Conservation (phyloP, 108 stramenopile species). For the Mediolabrus comicus region DNA sequence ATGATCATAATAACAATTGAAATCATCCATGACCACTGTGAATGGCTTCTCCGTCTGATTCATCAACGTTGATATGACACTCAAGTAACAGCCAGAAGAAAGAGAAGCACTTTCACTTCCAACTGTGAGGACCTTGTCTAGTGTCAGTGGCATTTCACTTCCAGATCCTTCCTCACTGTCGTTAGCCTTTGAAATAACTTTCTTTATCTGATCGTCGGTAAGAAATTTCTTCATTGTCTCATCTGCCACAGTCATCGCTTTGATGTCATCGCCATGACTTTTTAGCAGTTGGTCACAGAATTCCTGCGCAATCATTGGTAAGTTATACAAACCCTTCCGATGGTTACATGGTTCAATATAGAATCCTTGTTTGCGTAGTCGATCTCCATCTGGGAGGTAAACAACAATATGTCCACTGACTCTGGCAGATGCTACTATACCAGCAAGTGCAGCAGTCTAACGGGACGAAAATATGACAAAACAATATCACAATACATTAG, state of each 20-base stretch:
- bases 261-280: conserved; percentile 57
- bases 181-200: conserved; percentile 28
- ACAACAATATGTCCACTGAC: conserved; percentile 72
- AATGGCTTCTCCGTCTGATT: conserved; percentile 71
- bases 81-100: conserved; percentile 69
- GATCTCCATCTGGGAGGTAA: conserved; percentile 76
- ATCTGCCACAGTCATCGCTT: conserved; percentile 34
- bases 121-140: conserved; percentile 58
- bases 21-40: conserved; percentile 75
- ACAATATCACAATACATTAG: not conserved
- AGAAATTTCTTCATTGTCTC: conserved; percentile 54
- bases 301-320: conserved; percentile 73
- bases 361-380: conserved; percentile 65
- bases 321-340: conserved; percentile 62
- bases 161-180: conserved; percentile 13
- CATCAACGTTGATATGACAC: conserved; percentile 63
- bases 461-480: not conserved
- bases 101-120: conserved; percentile 45
- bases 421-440: conserved; percentile 78
- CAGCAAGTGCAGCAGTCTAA: conserved; percentile 65
- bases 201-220: conserved; percentile 54
- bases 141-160: conserved; percentile 21
- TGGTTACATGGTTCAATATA: conserved; percentile 60
- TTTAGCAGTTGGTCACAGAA: conserved; percentile 52
- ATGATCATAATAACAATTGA: conserved; percentile 76